Percentiles rank a stretch among this genome's conserved stretches.
These are phyloP conservation scores for Coleophoma cylindrospora DNA, from an alignment of 2,329 filamentous ascomycete genomes.

Conservation along the genomic window DNA sequence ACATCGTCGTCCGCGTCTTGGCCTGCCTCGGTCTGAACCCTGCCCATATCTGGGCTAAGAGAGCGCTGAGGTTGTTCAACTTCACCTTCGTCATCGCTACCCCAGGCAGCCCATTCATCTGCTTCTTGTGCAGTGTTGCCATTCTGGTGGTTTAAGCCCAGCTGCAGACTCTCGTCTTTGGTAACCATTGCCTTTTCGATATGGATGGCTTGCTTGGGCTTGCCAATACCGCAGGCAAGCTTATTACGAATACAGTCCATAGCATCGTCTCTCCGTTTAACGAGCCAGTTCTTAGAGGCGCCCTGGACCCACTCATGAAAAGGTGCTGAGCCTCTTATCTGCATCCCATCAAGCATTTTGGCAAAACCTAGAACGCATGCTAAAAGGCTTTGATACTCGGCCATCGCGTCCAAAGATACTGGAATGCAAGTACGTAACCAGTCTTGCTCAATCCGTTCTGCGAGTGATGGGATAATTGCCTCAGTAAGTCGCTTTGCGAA, in stretches of 20 bases:
- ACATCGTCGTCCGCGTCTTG: background rate
- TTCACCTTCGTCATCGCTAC: background rate
- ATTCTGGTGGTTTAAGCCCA: conserved; percentile 44
- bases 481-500: conserved; percentile 58
- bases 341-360: conserved; percentile 51
- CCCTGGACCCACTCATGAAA: conserved; percentile 76
- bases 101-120: conserved; percentile 1
- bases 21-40: background rate
- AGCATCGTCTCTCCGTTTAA: conserved; percentile 73
- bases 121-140: background rate
- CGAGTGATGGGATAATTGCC: conserved; percentile 65
- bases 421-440: conserved; percentile 80
- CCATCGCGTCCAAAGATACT: conserved; percentile 64
- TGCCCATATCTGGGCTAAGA: background rate
- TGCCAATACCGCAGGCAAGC: conserved; percentile 40
- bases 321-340: conserved; percentile 57
- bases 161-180: conserved; percentile 58
- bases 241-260: conserved; percentile 69
- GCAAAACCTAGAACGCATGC: conserved; percentile 61
- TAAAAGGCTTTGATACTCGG: conserved; percentile 67
- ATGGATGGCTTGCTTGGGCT: conserved; percentile 42
- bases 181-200: conserved; percentile 79
- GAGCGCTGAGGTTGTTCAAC: background rate
- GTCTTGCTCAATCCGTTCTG: conserved; percentile 60
- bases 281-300: conserved; percentile 79